A percentile compares a stretch with the other conserved stretches of the same genome.
These are phyloP conservation scores for Ilex paraguariensis DNA, from an alignment of 305 asterid genomes.

Conservation along the genomic window DNA sequence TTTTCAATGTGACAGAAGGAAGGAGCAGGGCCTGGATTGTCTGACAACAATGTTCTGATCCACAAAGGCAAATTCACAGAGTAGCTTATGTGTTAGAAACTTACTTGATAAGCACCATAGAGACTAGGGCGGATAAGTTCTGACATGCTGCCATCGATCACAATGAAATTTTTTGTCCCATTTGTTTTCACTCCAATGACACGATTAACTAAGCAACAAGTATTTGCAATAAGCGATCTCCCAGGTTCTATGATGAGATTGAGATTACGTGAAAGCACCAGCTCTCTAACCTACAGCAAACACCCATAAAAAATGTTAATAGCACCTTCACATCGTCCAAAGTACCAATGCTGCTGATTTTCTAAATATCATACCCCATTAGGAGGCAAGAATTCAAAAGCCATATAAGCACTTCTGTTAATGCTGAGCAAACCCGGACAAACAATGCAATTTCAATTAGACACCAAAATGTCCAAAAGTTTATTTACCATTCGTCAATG, in stretches of 20 bases:
- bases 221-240: conserved; percentile 89
- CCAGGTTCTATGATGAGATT: conserved; percentile 97
- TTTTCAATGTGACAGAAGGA: too few relatives aligned
- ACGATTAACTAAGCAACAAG: conserved; percentile 88
- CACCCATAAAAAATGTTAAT: not conserved
- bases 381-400: not conserved
- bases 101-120: conserved; percentile 88
- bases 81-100: not conserved
- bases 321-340: not conserved
- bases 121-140: conserved; percentile 97
- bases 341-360: not conserved
- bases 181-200: conserved; percentile 95
- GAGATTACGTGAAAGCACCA: conserved; percentile 78
- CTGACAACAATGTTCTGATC: too few relatives aligned
- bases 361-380: not conserved
- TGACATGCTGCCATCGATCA: conserved; percentile 97
- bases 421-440: too few relatives aligned
- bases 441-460: too few relatives aligned
- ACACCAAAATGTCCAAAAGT: too few relatives aligned
- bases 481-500: too few relatives aligned
- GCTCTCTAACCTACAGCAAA: conserved; percentile 63
- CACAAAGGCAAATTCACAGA: too few relatives aligned
- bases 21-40: too few relatives aligned
- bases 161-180: conserved; percentile 83
- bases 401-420: too few relatives aligned